Evolutionary conservation across 2,329 filamentous ascomycete genomes (phyloP).

Genomic region (Helotiales sp.): DNA sequence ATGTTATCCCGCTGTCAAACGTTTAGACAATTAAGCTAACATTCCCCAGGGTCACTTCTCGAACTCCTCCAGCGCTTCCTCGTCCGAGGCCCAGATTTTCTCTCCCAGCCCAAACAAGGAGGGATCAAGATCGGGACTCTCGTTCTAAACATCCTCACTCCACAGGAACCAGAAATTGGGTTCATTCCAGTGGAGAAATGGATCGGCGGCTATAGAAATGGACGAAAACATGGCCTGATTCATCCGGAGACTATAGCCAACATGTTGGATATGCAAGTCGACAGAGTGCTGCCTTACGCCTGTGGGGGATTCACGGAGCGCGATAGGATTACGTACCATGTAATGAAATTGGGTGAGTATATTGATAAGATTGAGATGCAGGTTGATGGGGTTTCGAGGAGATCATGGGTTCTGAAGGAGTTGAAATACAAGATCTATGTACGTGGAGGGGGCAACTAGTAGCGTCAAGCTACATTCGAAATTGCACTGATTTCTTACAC

Average conservation of each 20-base stretch:
- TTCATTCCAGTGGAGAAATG: background rate
- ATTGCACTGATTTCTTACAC: no score
- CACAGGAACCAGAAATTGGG: background rate
- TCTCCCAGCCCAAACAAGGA: background rate
- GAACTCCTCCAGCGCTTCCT: slow-evolving; percentile 1
- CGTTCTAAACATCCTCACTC: background rate
- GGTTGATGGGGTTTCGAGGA: background rate
- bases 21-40: no score
- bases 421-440: no score
- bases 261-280: background rate
- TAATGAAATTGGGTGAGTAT: background rate
- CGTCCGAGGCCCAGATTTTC: background rate
- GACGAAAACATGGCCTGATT: background rate
- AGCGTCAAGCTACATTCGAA: no score
- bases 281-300: background rate
- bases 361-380: background rate
- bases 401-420: background rate
- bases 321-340: background rate
- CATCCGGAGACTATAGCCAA: background rate
- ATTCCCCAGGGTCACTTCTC: no score
- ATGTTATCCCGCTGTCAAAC: no score
- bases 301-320: background rate
- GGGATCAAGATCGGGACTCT: background rate
- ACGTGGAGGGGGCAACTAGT: no score
- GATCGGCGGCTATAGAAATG: background rate